phyloP scores from a whole-genome alignment of 164 flowering plant genomes.

The Paratinospora sagittata region DNA sequence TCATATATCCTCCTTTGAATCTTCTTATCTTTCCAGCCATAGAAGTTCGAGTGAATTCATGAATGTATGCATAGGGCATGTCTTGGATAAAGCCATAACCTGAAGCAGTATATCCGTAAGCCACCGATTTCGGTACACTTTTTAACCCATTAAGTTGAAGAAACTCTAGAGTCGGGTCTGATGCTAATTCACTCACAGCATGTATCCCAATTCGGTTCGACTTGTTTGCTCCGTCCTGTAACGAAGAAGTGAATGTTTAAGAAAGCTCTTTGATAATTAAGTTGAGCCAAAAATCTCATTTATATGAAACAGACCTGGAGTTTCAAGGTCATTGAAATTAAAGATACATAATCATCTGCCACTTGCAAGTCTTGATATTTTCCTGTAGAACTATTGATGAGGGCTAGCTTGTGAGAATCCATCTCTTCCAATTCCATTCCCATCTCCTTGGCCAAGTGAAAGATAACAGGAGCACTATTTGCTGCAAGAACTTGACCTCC shows the following conservation, averaged over 20 bases:
- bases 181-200: slow-evolving; percentile 56
- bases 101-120: slow-evolving; percentile 78
- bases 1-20: slow-evolving; percentile 61
- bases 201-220: slow-evolving; percentile 55
- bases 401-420: slow-evolving; percentile 70
- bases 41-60: slow-evolving; percentile 72
- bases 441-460: slow-evolving; percentile 62
- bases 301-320: slow-evolving; percentile 43
- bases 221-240: slow-evolving; percentile 52
- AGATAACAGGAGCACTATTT: slow-evolving; percentile 67
- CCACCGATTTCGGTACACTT: slow-evolving; percentile 67
- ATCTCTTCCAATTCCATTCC: slow-evolving; percentile 57
- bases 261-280: background rate
- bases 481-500: slow-evolving; percentile 89
- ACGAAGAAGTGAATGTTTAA: slow-evolving; percentile 6
- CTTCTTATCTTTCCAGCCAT: slow-evolving; percentile 83
- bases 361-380: slow-evolving; percentile 51
- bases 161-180: slow-evolving; percentile 50
- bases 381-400: slow-evolving; percentile 52
- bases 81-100: slow-evolving; percentile 82
- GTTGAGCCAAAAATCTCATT: background rate
- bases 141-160: slow-evolving; percentile 47
- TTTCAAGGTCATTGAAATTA: slow-evolving; percentile 59
- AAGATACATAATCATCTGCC: slow-evolving; percentile 68
- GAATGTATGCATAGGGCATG: slow-evolving; percentile 84